A percentile compares a stretch with the other conserved stretches of the same genome.
Conservation (phyloP, 2,329 filamentous ascomycete genomes). For the Beauveria pseudobassiana region DNA sequence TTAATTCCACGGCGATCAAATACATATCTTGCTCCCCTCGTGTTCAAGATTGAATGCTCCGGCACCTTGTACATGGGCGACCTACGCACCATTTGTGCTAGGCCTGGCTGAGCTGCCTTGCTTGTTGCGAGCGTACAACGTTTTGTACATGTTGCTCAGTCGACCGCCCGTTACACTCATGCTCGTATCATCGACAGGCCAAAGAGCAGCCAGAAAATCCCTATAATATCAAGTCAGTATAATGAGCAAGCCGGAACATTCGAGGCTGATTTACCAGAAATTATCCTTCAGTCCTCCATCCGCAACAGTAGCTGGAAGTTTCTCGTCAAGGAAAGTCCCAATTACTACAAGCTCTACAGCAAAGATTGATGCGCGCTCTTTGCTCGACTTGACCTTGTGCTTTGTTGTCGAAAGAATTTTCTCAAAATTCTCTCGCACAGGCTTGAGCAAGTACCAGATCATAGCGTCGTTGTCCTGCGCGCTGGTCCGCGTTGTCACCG, state of each 20-base stretch:
- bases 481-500: slow-evolving; percentile 42
- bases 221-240: slow-evolving; percentile 18
- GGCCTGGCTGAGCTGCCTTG: slow-evolving; percentile 21
- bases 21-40: slow-evolving; percentile 8
- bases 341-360: slow-evolving; percentile 54
- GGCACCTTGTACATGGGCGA: neutral
- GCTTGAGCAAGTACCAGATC: slow-evolving; percentile 45
- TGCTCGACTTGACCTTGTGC: slow-evolving; percentile 54
- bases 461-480: slow-evolving; percentile 38
- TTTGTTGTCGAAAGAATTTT: slow-evolving; percentile 53
- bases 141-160: slow-evolving; percentile 38
- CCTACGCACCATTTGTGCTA: slow-evolving; percentile 26
- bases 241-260: neutral
- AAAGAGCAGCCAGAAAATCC: slow-evolving; percentile 38
- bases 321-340: slow-evolving; percentile 52
- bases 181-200: slow-evolving; percentile 39
- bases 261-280: slow-evolving; percentile 37
- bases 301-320: slow-evolving; percentile 33
- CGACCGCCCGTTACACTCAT: slow-evolving; percentile 36
- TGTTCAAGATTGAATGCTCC: slow-evolving; percentile 3
- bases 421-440: slow-evolving; percentile 53
- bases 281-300: slow-evolving; percentile 38
- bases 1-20: slow-evolving; percentile 12
- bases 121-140: slow-evolving; percentile 28
- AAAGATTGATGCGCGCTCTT: slow-evolving; percentile 53